Base-by-base conservation (phyloP, 257 asterid species). In the Solanum bukasovii region DNA sequence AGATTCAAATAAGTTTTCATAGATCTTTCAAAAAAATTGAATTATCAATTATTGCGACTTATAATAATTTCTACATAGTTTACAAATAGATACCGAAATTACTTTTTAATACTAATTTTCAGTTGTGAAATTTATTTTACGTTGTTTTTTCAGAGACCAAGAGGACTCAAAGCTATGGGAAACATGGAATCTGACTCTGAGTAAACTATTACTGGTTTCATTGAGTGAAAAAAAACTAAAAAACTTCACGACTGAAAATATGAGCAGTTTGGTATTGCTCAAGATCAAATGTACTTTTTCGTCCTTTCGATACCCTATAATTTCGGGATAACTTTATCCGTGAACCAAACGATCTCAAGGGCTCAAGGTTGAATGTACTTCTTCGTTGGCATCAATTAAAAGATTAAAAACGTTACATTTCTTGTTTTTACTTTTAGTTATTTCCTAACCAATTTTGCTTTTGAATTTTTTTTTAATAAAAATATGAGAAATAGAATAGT, bases 111-210 rank as follows among this genome's bases (percentile, higher is more conserved):
- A 44, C 63, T 75, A 25, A 11, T 56, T 35, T n/a, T n/a, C 13
- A 27, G 29, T 13, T 21, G n/a, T 70, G 75, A 33, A 73, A 34
- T 11, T 34, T 73, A 34, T 74, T 74, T 35, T 46, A 37, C 23
- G 9, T 81, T 31, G 9, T 83, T 21, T 44, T 89, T 89, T 87
- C 88, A 92, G 94, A 92, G 94, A 88, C 92, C 92, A 52, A 91
- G 94, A 89, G 94, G 94, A 75, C 89, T 92, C 23, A 91, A 91
- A 91, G 92, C 93, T 9, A 92, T 91, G 94, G 93, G 94, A 49
- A 91, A 88, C 88, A 81, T 90, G 90, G 94, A 92, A 16, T 92
- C 94, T 12, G 93, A 91, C n/a, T 91, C 94, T 1, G 94, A 92
- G 91, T 90, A 90, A 52, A 49, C 49, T 56, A 33, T 14, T 29